Evolutionary conservation across 208 protist genomes (phyloP).

Genomic region (Trypanosoma mega): DNA sequence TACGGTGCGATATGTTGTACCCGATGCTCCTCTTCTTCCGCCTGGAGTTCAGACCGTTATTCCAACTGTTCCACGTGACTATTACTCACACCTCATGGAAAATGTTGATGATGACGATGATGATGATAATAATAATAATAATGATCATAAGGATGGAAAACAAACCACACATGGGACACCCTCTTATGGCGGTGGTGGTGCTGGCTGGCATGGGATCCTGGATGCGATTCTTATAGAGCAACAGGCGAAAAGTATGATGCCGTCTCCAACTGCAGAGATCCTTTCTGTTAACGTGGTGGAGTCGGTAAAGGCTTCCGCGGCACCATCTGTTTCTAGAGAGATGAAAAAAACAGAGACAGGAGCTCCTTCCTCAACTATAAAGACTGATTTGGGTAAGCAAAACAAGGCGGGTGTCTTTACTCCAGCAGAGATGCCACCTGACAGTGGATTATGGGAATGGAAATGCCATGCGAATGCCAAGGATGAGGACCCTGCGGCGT

Average conservation of each 20-base stretch:
- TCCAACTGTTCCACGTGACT: conserved; percentile 18
- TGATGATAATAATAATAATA: conserved; percentile 21
- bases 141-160: background rate
- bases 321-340: conserved; percentile 10
- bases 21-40: conserved; percentile 2
- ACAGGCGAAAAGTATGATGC: background rate
- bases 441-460: conserved; percentile 60
- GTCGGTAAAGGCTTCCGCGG: too few relatives aligned
- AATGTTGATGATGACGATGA: conserved; percentile 42
- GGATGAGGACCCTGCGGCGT: conserved; percentile 37
- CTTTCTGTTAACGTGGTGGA: too few relatives aligned
- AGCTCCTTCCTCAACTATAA: too few relatives aligned
- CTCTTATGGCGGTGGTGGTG: background rate
- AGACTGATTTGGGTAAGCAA: too few relatives aligned
- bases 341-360: too few relatives aligned
- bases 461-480: conserved; percentile 38
- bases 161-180: too few relatives aligned
- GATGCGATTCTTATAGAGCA: background rate
- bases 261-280: background rate
- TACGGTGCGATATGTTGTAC: conserved; percentile 37
- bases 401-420: too few relatives aligned
- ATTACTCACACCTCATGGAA: conserved; percentile 39
- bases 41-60: conserved; percentile 24
- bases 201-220: background rate
- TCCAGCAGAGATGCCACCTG: background rate